Base-by-base conservation (phyloP, 2,329 filamentous ascomycete species). In the Neofusicoccum cordaticola region DNA sequence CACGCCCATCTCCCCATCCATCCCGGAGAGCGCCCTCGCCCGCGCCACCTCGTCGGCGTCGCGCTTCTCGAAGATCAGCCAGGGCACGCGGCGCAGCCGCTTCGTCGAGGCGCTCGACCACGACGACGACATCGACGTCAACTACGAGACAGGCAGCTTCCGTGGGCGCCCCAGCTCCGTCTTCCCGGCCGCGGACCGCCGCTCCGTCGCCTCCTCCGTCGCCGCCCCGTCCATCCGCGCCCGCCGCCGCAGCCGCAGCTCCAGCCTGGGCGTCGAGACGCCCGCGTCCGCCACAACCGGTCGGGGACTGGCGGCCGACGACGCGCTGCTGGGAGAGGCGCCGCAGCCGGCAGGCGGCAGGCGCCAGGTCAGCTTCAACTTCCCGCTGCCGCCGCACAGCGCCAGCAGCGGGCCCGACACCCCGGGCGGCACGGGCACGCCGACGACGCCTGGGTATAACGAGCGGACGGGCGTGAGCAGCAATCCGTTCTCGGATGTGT, bases 31-130 rank as follows among this genome's bases (percentile, higher is more conserved):
- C 15, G 3, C 17, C 15, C 41, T 63, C 31, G 27, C 61, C 3
- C 61, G 61, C 50, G n/a, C 50, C 27, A 8, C 19, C 2, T 63
- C 61, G 3, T 47, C 48, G 12, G 35, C 41, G 5, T 63, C 61
- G 27, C 56, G 56, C 56, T 60, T 60, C 56, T 60, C 56, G 41
- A 42, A 19, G 39, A 35, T 60, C n/a, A 45, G 39, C 17, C 61
- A 56, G 50, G 50, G 48, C 42, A 53, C 61, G 8, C 48, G 61
- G 6, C 61, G 61, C 27, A 56, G 50, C 50, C 61, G 61, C 61
- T 63, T 63, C 48, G 41, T 56, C 51, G 61, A 63, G 17, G 51
- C 51, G 17, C 48, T 63, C 35, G 35, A 50, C 35, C 39, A 56
- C 39, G 50, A 47, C 31, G 39, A 45, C 42, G 61, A 56, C 48